A percentile compares a stretch with the other conserved stretches of the same genome.
Conservation (phyloP, 2,329 filamentous ascomycete species). For the Tympanopsis confertula region DNA sequence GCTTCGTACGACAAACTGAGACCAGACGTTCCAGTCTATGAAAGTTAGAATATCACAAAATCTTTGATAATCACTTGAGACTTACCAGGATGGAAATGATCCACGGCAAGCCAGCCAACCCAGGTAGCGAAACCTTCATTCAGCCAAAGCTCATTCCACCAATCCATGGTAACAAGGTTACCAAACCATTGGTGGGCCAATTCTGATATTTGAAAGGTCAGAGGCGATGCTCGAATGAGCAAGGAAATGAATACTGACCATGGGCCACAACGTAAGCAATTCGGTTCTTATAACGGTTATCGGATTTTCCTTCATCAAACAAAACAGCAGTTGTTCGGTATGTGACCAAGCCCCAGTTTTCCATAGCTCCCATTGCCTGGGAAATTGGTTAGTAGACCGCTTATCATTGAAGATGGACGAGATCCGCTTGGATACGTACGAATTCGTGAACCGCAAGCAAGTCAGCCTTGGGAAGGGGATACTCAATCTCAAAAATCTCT, state of each 20-base stretch:
- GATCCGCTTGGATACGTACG: slow-evolving; percentile 45
- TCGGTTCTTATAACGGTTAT: slow-evolving; percentile 80
- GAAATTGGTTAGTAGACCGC: too few species aligned
- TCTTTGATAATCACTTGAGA: background rate
- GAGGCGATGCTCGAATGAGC: background rate
- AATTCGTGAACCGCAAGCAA: slow-evolving; percentile 89
- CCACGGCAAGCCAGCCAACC: slow-evolving; percentile 67
- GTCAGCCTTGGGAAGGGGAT: slow-evolving; percentile 85
- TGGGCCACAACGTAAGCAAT: slow-evolving; percentile 98
- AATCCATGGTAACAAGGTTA: slow-evolving; percentile 92
- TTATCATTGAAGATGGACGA: too few species aligned
- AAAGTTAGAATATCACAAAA: background rate
- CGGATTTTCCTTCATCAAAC: slow-evolving; percentile 88
- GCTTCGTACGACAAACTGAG: slow-evolving; percentile 69
- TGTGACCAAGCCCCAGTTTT: slow-evolving; percentile 93
- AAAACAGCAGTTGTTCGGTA: slow-evolving; percentile 91
- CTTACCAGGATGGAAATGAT: slow-evolving; percentile 65
- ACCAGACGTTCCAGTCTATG: slow-evolving; percentile 94
- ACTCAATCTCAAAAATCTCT: slow-evolving; percentile 85
- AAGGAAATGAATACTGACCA: slow-evolving; percentile 6
- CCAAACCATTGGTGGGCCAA: slow-evolving; percentile 95
- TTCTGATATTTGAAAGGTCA: slow-evolving; percentile 32
- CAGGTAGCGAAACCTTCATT: slow-evolving; percentile 97
- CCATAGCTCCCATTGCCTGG: slow-evolving; percentile 53
- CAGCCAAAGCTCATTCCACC: slow-evolving; percentile 89